Percentiles rank a stretch among this genome's conserved stretches.
Conservation (phyloP, 2,329 filamentous ascomycete genomes). For the Colletotrichum tropicale region DNA sequence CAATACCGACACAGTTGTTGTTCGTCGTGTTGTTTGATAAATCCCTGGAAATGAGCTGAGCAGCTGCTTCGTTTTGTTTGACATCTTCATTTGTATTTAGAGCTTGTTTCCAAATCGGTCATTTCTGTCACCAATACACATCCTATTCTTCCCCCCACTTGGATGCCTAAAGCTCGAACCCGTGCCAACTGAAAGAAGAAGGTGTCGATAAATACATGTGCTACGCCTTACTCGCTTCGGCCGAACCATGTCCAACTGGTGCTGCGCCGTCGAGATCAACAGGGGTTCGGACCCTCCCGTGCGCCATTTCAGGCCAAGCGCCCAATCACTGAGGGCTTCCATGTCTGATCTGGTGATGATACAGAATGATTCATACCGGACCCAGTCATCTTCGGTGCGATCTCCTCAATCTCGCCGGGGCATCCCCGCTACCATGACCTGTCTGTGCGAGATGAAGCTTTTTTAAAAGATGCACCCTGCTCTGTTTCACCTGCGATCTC, state of each 20-base stretch:
- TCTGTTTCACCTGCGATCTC: not conserved
- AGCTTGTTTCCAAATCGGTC: not conserved
- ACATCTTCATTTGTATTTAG: not conserved
- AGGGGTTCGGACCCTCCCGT: not conserved
- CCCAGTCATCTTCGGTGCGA: not conserved
- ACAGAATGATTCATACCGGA: conserved; percentile 5
- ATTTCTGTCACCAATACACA: not conserved
- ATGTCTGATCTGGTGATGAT: not conserved
- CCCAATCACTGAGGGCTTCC: not conserved
- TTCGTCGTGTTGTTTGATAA: not conserved
- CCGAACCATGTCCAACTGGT: not conserved
- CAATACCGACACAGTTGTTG: no score
- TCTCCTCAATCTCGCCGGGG: not conserved
- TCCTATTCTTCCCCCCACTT: not conserved
- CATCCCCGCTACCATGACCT: not conserved
- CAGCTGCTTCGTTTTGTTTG: not conserved
- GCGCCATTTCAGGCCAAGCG: not conserved
- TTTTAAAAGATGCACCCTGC: not conserved
- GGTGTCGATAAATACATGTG: not conserved
- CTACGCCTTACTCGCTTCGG: not conserved
- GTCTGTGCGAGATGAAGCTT: not conserved
- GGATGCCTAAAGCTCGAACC: not conserved
- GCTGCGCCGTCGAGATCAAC: not conserved
- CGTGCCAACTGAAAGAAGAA: not conserved
- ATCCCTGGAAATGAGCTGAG: not conserved